These are phyloP conservation scores for Aeschynomene evenia DNA, from an alignment of 306 rosid species.

Conservation along the genomic window DNA sequence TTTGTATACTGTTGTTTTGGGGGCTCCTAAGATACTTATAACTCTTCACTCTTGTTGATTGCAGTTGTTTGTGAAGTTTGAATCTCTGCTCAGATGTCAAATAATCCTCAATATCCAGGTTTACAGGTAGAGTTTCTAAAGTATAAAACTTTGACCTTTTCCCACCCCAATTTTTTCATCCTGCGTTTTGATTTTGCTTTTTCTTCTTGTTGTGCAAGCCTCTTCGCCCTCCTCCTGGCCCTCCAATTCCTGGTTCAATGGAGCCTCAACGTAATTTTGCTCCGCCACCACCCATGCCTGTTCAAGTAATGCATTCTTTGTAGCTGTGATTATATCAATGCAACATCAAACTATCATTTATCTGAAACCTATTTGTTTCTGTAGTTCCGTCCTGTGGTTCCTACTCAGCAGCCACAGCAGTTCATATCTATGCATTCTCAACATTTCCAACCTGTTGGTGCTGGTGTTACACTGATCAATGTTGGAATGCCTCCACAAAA, in stretches of 20 bases:
- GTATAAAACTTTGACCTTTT: not conserved
- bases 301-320: slow-evolving; percentile 58
- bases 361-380: slow-evolving; percentile 28
- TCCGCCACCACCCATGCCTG: slow-evolving; percentile 60
- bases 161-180: not conserved
- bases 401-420: slow-evolving; percentile 65
- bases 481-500: slow-evolving; percentile 72
- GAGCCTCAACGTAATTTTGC: slow-evolving; percentile 66
- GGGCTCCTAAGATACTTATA: slow-evolving; percentile 4
- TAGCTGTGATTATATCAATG: slow-evolving; percentile 4
- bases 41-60: slow-evolving; percentile 28
- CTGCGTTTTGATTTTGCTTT: not conserved
- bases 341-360: not conserved
- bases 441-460: slow-evolving; percentile 73
- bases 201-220: slow-evolving; percentile 45
- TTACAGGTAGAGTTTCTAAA: slow-evolving; percentile 55
- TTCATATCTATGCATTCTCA: slow-evolving; percentile 69
- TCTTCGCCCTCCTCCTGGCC: slow-evolving; percentile 78
- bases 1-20: not conserved
- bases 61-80: slow-evolving; percentile 39
- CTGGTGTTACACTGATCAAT: slow-evolving; percentile 61
- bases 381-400: slow-evolving; percentile 78
- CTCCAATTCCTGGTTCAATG: slow-evolving; percentile 63
- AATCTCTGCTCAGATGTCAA: slow-evolving; percentile 54
- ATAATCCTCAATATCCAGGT: slow-evolving; percentile 79